Base-by-base conservation (phyloP, 202 grass and related monocot species). In the Brachypodium distachyon region DNA sequence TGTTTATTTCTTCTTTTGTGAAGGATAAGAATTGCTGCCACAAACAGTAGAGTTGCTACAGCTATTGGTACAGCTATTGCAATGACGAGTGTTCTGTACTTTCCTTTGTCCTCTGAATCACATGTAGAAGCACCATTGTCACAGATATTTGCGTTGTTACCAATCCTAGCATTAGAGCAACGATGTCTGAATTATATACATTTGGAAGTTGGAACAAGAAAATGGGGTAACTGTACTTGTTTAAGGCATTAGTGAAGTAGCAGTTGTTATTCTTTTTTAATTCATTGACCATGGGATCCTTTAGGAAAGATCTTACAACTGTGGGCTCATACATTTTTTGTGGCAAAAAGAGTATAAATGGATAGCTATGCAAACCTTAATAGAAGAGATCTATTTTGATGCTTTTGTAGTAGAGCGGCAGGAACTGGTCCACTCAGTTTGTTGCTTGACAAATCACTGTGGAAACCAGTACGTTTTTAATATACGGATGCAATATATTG, bases 121-220 rank as follows among this genome's bases (percentile, higher is more conserved):
- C 83, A 73, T 13, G 57, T 70, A 19, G 85, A 86, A 63, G 37
- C 58, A 21, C 29, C 73, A 31, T 79, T 39, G 8, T 53, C 61
- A 40, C 88, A 91, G 12, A 91, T 44, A 83, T 91, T 57, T 51
- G 62, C 40, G 41, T 92, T 92, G n/a, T 87, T 78, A 16, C 16
- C 79, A 57, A 72, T 80, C 81, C 93, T 96, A 55, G 18, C 19
- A 77, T 70, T 4, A 67, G 25, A 26, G 6, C 8, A 68, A 70
- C 5, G 46, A 4, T 28, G 17, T 84, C 12, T 18, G 0, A 71
- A 19, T 63, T 17, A 84, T 11, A 41, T 51, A 56, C 48, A 17
- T 61, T 38, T 23, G 12, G 12, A 39, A 17, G 52, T 38, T 23
- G 12, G 12, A 39, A 10, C 50, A 83, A 19, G 0, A 13, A 19